Percentiles rank a stretch among this genome's conserved stretches.
Conservation (phyloP, 169 alveolate genomes). For the Plasmodium cynomolgi region DNA sequence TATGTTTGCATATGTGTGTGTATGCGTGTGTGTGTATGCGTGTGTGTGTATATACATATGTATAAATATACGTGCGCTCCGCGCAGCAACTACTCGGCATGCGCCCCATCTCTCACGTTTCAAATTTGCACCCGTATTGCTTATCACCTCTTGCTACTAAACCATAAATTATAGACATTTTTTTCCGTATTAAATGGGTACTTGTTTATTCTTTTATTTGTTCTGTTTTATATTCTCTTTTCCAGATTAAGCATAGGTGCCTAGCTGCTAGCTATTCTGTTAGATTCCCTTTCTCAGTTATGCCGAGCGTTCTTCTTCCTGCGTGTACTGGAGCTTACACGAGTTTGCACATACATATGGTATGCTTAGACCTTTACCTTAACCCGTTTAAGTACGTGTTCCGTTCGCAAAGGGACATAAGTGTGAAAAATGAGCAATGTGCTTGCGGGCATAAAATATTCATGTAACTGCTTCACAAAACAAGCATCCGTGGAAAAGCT, state of each 20-base stretch:
- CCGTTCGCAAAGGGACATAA: not conserved
- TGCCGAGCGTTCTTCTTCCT: not conserved
- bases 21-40: not conserved
- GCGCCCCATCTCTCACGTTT: not conserved
- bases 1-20: constrained; percentile 1
- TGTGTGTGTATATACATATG: constrained; percentile 6
- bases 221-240: not conserved
- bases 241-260: not conserved
- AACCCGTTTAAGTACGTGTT: not conserved
- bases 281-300: not conserved
- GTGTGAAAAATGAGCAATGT: not conserved
- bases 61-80: not conserved
- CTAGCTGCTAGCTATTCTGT: not conserved
- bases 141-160: constrained; percentile 74
- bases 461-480: not conserved
- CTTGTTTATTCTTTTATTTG: constrained; percentile 14
- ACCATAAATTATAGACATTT: constrained; percentile 75
- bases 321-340: not conserved
- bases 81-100: not conserved
- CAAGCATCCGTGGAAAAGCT: not conserved
- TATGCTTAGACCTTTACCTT: not conserved
- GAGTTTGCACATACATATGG: not conserved
- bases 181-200: not conserved
- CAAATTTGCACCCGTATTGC: not conserved
- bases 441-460: not conserved